These are phyloP conservation scores for Heterobasidion annosum DNA, from an alignment of 1,284 basidiomycete genomes.

Conservation along the genomic window DNA sequence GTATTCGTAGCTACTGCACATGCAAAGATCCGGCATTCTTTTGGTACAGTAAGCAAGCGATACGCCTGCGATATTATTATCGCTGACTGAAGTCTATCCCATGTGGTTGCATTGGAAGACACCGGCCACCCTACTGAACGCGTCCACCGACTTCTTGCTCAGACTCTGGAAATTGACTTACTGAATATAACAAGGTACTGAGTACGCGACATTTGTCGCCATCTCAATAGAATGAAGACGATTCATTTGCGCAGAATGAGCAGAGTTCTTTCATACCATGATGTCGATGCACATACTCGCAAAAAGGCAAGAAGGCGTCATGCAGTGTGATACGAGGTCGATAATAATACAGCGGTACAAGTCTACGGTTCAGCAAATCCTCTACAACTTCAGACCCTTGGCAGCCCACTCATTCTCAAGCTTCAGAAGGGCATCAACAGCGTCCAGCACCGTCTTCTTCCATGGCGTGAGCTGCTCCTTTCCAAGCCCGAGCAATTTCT, in stretches of 20 bases:
- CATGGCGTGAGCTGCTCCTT: conserved; percentile 10
- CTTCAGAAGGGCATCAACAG: conserved; percentile 14
- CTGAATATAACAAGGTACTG: background rate
- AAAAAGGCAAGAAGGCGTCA: no score
- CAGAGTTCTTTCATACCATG: no score
- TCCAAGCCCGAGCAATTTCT: conserved; percentile 14
- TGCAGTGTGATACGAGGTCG: no score
- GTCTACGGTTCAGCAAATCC: background rate
- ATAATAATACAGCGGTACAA: no score
- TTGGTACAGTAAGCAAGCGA: conserved; percentile 39
- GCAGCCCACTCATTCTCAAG: conserved; percentile 15
- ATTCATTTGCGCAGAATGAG: no score
- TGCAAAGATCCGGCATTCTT: conserved; percentile 38
- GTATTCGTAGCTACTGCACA: conserved; percentile 34
- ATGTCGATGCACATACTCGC: no score
- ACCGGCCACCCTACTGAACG: conserved; percentile 40
- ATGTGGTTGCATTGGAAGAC: conserved; percentile 19
- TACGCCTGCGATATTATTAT: background rate
- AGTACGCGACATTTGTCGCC: no score
- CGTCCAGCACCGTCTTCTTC: conserved; percentile 14
- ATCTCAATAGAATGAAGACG: no score
- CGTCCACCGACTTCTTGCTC: conserved; percentile 36
- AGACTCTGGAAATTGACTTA: conserved; percentile 31
- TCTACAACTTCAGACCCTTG: conserved; percentile 7
- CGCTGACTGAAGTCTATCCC: background rate